phyloP scores from a whole-genome alignment of 768 basidiomycete genomes.

The Hysterangium stoloniferum region DNA sequence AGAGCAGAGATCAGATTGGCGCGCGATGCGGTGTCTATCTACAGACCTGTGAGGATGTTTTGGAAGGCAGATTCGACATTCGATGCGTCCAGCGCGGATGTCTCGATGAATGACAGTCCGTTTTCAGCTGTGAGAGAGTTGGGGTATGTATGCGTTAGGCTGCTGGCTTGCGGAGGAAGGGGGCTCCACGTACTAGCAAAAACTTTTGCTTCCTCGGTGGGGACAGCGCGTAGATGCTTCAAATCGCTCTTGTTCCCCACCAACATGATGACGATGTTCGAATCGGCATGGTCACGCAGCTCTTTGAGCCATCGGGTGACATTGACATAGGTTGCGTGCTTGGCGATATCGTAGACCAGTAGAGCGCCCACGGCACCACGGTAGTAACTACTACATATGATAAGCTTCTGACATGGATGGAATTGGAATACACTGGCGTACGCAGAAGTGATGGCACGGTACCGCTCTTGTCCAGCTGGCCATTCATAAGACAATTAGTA shows the following conservation, averaged over 20 bases:
- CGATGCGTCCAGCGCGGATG: conserved; percentile 98
- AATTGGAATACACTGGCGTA: conserved; percentile 32
- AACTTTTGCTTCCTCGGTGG: conserved; percentile 93
- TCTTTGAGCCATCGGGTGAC: conserved; percentile 97
- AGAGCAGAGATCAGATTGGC: neutral
- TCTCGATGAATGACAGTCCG: conserved; percentile 92
- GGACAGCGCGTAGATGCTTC: conserved; percentile 92
- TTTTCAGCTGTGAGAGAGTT: conserved; percentile 61
- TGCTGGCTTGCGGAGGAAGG: neutral
- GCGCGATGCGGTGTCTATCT: neutral
- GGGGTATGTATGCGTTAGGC: neutral
- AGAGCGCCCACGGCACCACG: conserved; percentile 93
- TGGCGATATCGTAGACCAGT: conserved; percentile 90
- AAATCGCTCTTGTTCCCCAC: conserved; percentile 99
- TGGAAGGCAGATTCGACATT: conserved; percentile 98
- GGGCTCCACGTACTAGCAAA: conserved; percentile 64
- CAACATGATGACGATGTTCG: conserved; percentile 92
- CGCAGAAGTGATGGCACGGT: conserved; percentile 97
- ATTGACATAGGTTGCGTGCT: conserved; percentile 90
- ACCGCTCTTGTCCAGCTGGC: conserved; percentile 87
- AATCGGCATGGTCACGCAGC: conserved; percentile 88
- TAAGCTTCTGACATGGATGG: neutral
- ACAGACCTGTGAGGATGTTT: conserved; percentile 83
- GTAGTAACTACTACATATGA: conserved; percentile 62
- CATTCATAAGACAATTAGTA: neutral